Conservation (phyloP, 2,329 filamentous ascomycete genomes). For the Pleomassaria siparia region DNA sequence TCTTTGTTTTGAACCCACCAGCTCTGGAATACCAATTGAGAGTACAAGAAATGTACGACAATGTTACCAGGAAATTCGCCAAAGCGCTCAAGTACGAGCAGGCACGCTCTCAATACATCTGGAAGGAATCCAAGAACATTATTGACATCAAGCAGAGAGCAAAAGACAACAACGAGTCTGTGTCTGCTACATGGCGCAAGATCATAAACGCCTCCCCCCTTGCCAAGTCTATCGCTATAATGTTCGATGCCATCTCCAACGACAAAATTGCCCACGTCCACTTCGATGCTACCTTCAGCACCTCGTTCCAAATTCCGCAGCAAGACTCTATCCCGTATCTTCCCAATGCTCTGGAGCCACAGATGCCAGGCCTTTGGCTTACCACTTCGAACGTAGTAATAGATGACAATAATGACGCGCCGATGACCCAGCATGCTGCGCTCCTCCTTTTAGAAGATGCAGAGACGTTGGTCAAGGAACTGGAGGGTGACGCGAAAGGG, state of each 20-base stretch:
- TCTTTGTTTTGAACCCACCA: conserved; percentile 84
- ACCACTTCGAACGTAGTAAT: conserved; percentile 80
- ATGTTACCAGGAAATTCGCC: conserved; percentile 89
- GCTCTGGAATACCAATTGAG: conserved; percentile 72
- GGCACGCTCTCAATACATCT: conserved; percentile 85
- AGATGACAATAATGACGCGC: conserved; percentile 64
- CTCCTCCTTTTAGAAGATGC: conserved; percentile 84
- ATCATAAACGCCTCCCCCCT: conserved; percentile 74
- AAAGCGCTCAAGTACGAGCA: conserved; percentile 93
- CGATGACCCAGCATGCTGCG: conserved; percentile 82
- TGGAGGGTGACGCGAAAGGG: conserved; percentile 70
- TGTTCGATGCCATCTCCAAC: conserved; percentile 78
- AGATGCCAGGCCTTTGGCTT: conserved; percentile 77
- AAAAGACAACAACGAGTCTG: conserved; percentile 66
- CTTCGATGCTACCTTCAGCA: conserved; percentile 64
- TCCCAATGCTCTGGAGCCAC: conserved; percentile 66
- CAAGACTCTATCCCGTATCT: conserved; percentile 71
- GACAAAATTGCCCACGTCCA: conserved; percentile 85
- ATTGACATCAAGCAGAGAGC: conserved; percentile 79
- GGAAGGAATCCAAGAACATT: conserved; percentile 85
- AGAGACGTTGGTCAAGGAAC: conserved; percentile 71
- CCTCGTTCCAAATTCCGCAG: conserved; percentile 65
- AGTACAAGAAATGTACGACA: conserved; percentile 79
- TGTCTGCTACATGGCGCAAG: conserved; percentile 69
- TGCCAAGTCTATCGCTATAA: conserved; percentile 77